Evolutionary conservation across 2,329 filamentous ascomycete species (phyloP).

Genomic region (Plectosphaerella cucumerina): DNA sequence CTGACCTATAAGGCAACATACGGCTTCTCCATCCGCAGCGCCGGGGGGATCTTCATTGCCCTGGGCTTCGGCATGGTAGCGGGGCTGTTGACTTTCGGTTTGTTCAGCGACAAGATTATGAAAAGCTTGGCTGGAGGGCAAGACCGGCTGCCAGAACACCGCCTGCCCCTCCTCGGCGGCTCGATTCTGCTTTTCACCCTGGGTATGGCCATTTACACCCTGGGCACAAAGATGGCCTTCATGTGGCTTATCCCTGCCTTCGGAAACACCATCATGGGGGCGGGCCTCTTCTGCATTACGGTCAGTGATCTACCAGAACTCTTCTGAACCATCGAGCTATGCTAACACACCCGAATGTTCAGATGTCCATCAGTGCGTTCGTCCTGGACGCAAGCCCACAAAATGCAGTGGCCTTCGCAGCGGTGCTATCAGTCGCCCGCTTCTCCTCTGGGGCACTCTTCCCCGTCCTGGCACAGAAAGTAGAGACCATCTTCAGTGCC

Average conservation of each 20-base stretch:
- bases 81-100: conserved; percentile 5
- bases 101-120: conserved; percentile 4
- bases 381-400: no score
- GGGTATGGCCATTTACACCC: conserved; percentile 3
- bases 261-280: conserved; percentile 3
- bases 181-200: conserved; percentile 2
- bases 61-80: conserved; percentile 4
- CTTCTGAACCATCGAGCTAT: no score
- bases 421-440: no score
- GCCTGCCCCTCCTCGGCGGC: conserved; percentile 3
- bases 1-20: conserved; percentile 5
- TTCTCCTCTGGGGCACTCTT: no score
- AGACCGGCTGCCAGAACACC: conserved; percentile 5
- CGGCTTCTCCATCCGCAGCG: conserved; percentile 2
- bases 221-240: not conserved
- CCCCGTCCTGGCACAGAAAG: no score
- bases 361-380: no score
- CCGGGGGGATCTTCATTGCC: conserved; percentile 2
- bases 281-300: conserved; percentile 2
- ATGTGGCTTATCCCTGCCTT: conserved; percentile 1
- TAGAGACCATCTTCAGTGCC: no score
- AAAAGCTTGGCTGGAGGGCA: not conserved
- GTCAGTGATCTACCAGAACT: not conserved
- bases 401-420: no score
- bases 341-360: no score